Evolutionary conservation across 352 stramenopile genomes (phyloP), one percentile per base, ranked within the genome.

Genomic region (Phytophthora capsici): DNA sequence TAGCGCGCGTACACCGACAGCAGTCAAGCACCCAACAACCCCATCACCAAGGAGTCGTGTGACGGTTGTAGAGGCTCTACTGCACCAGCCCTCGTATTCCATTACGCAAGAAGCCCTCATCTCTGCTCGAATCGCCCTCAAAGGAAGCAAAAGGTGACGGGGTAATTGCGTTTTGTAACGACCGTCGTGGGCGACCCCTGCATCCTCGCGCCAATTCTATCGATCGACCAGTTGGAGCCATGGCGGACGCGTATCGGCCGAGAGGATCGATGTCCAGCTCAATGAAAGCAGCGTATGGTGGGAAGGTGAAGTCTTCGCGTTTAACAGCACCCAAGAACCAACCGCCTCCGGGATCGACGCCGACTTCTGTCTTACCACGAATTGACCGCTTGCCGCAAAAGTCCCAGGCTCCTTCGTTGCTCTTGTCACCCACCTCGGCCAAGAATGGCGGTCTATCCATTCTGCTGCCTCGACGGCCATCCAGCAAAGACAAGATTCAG

Each of bases 201-300:
- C 53, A 47, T 30, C 6, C 26, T 12, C 19, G 38, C 43, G 17
- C n/a, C 38, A 10, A 13, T 12, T 26, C 40, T 22, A 50, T 45
- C 26, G 26, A 5, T 30, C 26, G 26, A 10, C 3, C 17, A 34
- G 25, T 17, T 48, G 19, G 10, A 14, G 8, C n/a, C 3, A 82
- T 82, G 73, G 66, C 69, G 38, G 73, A 82, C 36, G 34, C 67
- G 8, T 44, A 63, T 38, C 73, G 73, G n/a, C 13, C 66, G 14
- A 70, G 64, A 34, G 58, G 25, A n/a, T 37, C 58, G 23, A 36
- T 56, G 47, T 58, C 55, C 17, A 68, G 52, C 51, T 66, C 62
- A 12, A 49, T 49, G n/a, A 71, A 70, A 23, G 57, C 57, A 1
- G 53, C 36, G 3, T 58, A 75, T 55, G 52, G 55, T 1, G 41